A percentile compares a stretch with the other conserved stretches of the same genome.
Conservation (phyloP, 768 basidiomycete genomes). For the Harrya chromipes region DNA sequence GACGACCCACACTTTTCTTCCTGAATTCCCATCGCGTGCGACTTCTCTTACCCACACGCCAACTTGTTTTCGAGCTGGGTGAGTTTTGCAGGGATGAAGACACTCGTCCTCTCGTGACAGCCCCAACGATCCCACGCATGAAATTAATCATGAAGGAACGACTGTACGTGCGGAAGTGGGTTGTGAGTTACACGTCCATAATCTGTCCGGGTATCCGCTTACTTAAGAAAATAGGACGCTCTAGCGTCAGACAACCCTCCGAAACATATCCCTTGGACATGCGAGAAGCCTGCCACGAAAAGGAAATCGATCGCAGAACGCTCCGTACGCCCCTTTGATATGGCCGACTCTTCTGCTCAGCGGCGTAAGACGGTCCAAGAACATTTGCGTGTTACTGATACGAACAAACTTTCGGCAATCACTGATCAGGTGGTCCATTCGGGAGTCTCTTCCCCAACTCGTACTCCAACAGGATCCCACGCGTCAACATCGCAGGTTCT, state of each 20-base stretch:
- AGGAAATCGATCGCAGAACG: conserved; percentile 31
- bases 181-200: conserved; percentile 23
- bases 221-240: conserved; percentile 16
- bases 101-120: conserved; percentile 18
- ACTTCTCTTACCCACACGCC: conserved; percentile 22
- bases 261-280: conserved; percentile 30
- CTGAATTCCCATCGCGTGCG: conserved; percentile 21
- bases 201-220: conserved; percentile 1
- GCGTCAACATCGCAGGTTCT: not conserved
- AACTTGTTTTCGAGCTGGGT: conserved; percentile 18
- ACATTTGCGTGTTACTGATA: not conserved
- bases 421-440: conserved; percentile 1
- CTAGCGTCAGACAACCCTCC: conserved; percentile 22
- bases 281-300: conserved; percentile 17
- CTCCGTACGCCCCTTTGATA: conserved; percentile 25
- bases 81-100: conserved; percentile 19
- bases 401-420: not conserved
- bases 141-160: conserved; percentile 34
- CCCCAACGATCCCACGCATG: conserved; percentile 37
- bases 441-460: conserved; percentile 1
- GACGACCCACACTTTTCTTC: conserved; percentile 28
- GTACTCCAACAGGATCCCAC: not conserved
- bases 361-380: conserved; percentile 3
- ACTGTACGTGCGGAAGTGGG: conserved; percentile 34
- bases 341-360: conserved; percentile 2